These are phyloP conservation scores for Phoenix roebelenii DNA, from an alignment of 176 grass and related monocot genomes.

Conservation along the genomic window DNA sequence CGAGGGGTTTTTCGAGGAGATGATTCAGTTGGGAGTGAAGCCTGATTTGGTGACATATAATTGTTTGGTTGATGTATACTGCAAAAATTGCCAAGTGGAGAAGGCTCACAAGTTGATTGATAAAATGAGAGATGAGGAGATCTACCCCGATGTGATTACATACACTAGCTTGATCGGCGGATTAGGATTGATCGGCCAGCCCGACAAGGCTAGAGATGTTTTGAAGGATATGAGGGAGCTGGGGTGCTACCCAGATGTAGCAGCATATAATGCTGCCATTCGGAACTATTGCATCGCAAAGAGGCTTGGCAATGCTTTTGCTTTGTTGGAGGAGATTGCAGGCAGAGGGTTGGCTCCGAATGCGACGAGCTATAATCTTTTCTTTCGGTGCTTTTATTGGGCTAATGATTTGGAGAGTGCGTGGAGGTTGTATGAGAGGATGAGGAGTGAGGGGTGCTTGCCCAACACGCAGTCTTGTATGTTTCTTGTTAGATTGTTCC, in stretches of 20 bases:
- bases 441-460: constrained; percentile 50
- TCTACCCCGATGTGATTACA: constrained; percentile 61
- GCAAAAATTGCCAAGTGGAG: constrained; percentile 49
- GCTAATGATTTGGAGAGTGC: constrained; percentile 44
- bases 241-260: constrained; percentile 53
- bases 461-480: constrained; percentile 81
- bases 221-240: constrained; percentile 80
- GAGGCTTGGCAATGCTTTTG: constrained; percentile 65
- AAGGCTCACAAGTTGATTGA: constrained; percentile 69
- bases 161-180: constrained; percentile 80
- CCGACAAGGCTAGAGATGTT: constrained; percentile 64
- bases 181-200: constrained; percentile 68
- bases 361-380: constrained; percentile 77
- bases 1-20: constrained; percentile 64
- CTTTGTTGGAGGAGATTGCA: constrained; percentile 64
- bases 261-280: constrained; percentile 62
- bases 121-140: constrained; percentile 57
- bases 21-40: constrained; percentile 49
- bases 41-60: constrained; percentile 82
- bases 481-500: constrained; percentile 73
- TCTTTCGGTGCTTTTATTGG: constrained; percentile 87
- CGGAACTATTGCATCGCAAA: constrained; percentile 83
- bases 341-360: constrained; percentile 56
- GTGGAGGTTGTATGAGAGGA: constrained; percentile 44
- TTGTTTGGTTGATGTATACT: constrained; percentile 74